phyloP scores from a whole-genome alignment of 2,329 filamentous ascomycete genomes.

The Colletotrichum spinosum region DNA sequence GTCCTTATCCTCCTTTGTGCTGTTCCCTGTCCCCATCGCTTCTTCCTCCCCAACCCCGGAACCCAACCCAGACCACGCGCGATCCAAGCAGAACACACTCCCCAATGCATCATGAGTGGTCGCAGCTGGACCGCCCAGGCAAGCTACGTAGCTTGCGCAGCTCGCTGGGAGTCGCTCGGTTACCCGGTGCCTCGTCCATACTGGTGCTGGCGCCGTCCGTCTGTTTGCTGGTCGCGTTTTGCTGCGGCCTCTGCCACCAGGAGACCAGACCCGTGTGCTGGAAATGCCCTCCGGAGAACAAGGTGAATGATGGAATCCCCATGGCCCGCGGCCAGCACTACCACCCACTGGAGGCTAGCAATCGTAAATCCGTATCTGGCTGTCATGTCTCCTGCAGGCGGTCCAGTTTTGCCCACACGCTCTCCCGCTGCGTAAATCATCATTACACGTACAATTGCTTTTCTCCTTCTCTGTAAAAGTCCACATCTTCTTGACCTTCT shows the following conservation, averaged over 20 bases:
- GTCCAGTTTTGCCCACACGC: constrained; percentile 17
- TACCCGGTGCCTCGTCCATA: no score
- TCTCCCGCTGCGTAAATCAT: constrained; percentile 3
- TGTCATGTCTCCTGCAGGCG: constrained; percentile 24
- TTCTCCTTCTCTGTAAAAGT: constrained; percentile 1
- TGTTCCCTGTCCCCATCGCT: constrained; percentile 13
- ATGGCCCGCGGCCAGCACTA: constrained; percentile 1
- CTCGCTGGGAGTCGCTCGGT: no score
- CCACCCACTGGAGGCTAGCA: no score
- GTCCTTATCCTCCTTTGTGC: constrained; percentile 26
- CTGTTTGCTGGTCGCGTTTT: no score
- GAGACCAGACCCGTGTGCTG: no score
- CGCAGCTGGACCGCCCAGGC: background rate
- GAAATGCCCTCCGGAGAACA: constrained; percentile 14
- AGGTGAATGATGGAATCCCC: constrained; percentile 17
- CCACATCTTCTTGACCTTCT: constrained; percentile 9
- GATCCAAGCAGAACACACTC: constrained; percentile 4
- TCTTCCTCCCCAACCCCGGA: constrained; percentile 11
- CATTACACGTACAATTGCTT: constrained; percentile 25
- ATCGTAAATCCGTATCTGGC: constrained; percentile 2
- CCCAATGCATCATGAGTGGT: constrained; percentile 18
- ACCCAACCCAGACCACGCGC: constrained; percentile 11
- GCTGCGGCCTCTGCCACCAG: no score
- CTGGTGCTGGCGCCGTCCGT: no score
- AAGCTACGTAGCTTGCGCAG: no score